A percentile compares a stretch with the other conserved stretches of the same genome.
phyloP scores from a whole-genome alignment of 2,329 filamentous ascomycete species.

The Epichloe gansuensis region DNA sequence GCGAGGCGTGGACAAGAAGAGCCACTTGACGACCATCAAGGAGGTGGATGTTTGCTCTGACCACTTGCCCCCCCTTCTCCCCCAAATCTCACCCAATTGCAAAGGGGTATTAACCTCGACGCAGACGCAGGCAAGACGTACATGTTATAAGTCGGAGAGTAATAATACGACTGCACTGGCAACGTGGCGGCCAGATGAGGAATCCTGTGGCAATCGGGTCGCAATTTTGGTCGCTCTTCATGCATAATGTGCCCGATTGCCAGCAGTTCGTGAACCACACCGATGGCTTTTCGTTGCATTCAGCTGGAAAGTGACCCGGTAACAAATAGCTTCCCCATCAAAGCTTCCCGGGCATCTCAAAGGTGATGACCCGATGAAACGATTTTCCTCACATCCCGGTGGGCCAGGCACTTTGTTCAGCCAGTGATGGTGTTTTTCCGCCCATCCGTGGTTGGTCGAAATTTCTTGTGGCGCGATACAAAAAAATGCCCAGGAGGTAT shows the following conservation, averaged over 20 bases:
- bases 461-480: slow-evolving; percentile 9
- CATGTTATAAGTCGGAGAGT: neutral
- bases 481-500: slow-evolving; percentile 12
- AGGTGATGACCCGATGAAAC: too few relatives aligned
- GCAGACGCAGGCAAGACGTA: neutral
- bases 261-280: neutral
- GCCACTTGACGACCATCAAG: neutral
- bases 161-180: neutral
- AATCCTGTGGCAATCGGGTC: neutral
- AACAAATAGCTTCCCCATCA: too few relatives aligned
- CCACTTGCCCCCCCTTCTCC: neutral
- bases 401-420: slow-evolving; percentile 12
- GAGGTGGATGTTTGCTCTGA: neutral
- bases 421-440: slow-evolving; percentile 14
- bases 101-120: neutral
- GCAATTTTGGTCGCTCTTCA: neutral
- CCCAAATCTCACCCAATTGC: neutral
- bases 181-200: neutral
- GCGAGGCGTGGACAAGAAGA: too few relatives aligned
- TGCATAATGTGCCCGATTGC: neutral
- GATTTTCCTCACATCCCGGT: slow-evolving; percentile 2
- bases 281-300: neutral
- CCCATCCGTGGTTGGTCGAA: slow-evolving; percentile 11
- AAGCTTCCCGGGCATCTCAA: too few relatives aligned
- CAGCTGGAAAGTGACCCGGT: neutral